phyloP scores from a whole-genome alignment of 208 protist genomes.

The Trypanosoma theileri region DNA sequence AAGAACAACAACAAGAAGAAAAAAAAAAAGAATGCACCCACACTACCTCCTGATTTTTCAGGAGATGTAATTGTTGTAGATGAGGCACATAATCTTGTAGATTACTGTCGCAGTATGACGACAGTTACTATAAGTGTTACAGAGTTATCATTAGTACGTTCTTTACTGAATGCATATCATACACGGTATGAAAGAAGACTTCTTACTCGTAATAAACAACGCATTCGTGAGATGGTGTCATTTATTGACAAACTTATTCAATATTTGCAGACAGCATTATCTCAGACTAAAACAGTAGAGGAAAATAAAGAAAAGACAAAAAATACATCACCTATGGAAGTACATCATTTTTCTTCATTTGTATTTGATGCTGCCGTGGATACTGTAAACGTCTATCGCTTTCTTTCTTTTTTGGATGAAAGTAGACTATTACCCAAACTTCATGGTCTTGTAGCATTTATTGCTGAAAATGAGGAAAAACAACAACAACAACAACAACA shows the following conservation, averaged over 20 bases:
- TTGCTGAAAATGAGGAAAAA: slow-evolving; percentile 18
- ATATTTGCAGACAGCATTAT: slow-evolving; percentile 6
- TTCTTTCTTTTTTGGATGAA: slow-evolving; percentile 58
- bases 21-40: neutral
- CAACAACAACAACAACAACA: neutral
- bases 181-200: slow-evolving; percentile 75
- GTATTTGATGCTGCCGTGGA: slow-evolving; percentile 79
- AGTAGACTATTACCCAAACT: slow-evolving; percentile 72
- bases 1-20: too few species aligned
- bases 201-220: slow-evolving; percentile 85
- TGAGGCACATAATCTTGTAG: slow-evolving; percentile 96
- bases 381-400: slow-evolving; percentile 62
- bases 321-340: slow-evolving; percentile 4
- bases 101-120: slow-evolving; percentile 89
- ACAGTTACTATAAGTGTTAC: slow-evolving; percentile 38
- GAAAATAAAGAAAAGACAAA: neutral
- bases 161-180: slow-evolving; percentile 67
- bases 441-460: slow-evolving; percentile 52
- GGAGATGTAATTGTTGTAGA: slow-evolving; percentile 92
- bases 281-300: neutral
- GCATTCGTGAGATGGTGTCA: slow-evolving; percentile 75
- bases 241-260: slow-evolving; percentile 53
- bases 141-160: slow-evolving; percentile 44
- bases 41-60: slow-evolving; percentile 56
- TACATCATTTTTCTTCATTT: slow-evolving; percentile 45